Evolutionary conservation across 139 green algal species (phyloP).

Genomic region (Coelastrella sp.): DNA sequence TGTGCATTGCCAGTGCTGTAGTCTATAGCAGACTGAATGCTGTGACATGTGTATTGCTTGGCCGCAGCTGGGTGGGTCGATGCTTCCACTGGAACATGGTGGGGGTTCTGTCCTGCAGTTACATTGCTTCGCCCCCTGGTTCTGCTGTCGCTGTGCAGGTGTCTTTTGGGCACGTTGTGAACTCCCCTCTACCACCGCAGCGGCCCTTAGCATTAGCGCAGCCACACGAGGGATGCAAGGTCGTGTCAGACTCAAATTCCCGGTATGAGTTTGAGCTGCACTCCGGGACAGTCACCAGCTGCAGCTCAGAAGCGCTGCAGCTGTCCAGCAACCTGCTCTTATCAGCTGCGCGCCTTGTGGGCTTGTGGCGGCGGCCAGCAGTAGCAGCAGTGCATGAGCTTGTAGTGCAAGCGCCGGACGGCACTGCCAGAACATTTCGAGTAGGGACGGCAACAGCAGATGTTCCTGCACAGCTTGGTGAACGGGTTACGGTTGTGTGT

Average conservation of each 20-base stretch:
- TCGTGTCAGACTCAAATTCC: slow-evolving; percentile 71
- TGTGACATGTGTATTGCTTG: background rate
- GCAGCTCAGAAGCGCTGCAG: slow-evolving; percentile 74
- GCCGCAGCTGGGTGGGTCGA: background rate
- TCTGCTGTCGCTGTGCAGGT: slow-evolving; percentile 58
- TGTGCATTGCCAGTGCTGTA: too few relatives aligned
- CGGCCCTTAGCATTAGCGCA: slow-evolving; percentile 88
- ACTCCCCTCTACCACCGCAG: slow-evolving; percentile 73
- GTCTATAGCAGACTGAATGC: too few relatives aligned
- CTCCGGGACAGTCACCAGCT: slow-evolving; percentile 69
- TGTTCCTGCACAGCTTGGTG: slow-evolving; percentile 81
- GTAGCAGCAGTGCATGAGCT: slow-evolving; percentile 86
- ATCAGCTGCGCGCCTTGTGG: slow-evolving; percentile 59
- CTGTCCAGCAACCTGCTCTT: slow-evolving; percentile 61
- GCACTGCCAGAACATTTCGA: slow-evolving; percentile 83
- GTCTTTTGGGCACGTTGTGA: slow-evolving; percentile 82
- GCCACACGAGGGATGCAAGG: slow-evolving; percentile 88
- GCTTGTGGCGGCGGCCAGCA: slow-evolving; percentile 57
- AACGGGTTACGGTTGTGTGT: slow-evolving; percentile 87
- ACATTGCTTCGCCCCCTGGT: background rate
- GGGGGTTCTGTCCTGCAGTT: background rate
- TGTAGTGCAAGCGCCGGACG: slow-evolving; percentile 77
- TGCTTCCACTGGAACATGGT: background rate
- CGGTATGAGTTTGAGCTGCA: slow-evolving; percentile 93
- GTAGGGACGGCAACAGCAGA: slow-evolving; percentile 82